Base-by-base conservation (phyloP, 345 rosid genomes). In the Odontarrhena argentea region DNA sequence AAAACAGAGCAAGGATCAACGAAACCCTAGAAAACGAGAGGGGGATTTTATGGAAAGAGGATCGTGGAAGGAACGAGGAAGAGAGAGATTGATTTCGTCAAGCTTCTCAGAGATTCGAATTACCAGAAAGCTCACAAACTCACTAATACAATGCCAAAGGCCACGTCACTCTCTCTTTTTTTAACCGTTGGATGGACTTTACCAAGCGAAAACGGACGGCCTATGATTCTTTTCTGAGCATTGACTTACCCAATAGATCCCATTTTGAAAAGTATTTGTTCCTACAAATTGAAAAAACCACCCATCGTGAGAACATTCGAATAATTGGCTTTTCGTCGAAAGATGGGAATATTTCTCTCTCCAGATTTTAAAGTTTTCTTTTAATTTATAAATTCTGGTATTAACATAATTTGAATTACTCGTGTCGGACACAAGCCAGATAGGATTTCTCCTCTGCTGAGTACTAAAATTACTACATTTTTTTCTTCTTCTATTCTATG, bases 221-320 rank as follows among this genome's bases (percentile, higher is more conserved):
- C 6, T 22, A 9, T 1, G 42, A 61, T 62, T 14, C 34, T 0
- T 11, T 15, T 8, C 10, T 34, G 46, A 44, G 38, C 47, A 9
- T 34, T 61, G 41, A 61, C 62, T 22, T 14, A 13, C 28, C 7
- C 8, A 26, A 47, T 0, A 42, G 26, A 53, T 44, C 36, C 55
- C 8, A 60, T 41, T 28, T 41, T 8, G 6, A 18, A 8, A 48
- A 36, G 13, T 37, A 37, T 25, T 47, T 9, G 12, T 1, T 36
- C 11, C 15, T 59, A 14, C 52, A 50, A 18, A 60, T 34, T 36
- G 49, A 55, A 7, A 64, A 64, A 38, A 55, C 37, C 58, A 71
- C 55, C 58, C 58, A 71, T 55, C 58, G 57, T 63, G 70, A 40
- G 70, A 72, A 72, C 71, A 72, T 65, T 72, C 67, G 71, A 51